phyloP scores from a whole-genome alignment of 2,329 filamentous ascomycete species.

The Alternaria hordeiaustralica region DNA sequence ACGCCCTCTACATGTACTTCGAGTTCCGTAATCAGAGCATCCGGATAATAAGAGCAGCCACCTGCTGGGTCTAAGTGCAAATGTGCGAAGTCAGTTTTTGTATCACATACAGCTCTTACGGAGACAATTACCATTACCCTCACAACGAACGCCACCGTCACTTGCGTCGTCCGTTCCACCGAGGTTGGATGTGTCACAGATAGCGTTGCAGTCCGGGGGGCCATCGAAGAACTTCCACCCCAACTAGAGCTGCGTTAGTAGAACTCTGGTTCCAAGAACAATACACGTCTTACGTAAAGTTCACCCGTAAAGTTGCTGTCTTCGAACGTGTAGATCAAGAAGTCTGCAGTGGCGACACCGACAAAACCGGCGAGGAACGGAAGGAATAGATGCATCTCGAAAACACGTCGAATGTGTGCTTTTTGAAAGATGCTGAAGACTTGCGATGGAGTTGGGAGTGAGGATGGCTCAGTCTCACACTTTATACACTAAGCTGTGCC shows the following conservation, averaged over 20 bases:
- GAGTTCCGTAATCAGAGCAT: background rate
- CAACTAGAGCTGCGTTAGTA: background rate
- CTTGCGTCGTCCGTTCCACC: background rate
- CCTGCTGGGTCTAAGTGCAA: background rate
- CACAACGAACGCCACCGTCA: background rate
- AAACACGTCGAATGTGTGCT: too few species aligned
- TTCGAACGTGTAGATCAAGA: background rate
- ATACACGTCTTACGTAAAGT: background rate
- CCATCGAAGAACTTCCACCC: background rate
- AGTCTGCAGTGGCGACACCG: background rate
- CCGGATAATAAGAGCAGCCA: background rate
- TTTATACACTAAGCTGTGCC: too few species aligned
- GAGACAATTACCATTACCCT: background rate
- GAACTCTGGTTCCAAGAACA: fast-evolving
- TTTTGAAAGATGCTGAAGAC: too few species aligned
- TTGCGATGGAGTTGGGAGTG: too few species aligned
- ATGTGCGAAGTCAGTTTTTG: too few species aligned
- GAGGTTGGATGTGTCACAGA: background rate
- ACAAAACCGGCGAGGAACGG: fast-evolving
- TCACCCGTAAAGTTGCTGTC: background rate
- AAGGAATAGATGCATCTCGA: background rate
- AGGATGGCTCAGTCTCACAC: too few species aligned
- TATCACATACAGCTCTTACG: background rate
- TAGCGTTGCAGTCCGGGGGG: background rate
- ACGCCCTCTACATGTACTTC: background rate